Conservation (phyloP, 805 yeast genomes). For the Lachancea waltii region DNA sequence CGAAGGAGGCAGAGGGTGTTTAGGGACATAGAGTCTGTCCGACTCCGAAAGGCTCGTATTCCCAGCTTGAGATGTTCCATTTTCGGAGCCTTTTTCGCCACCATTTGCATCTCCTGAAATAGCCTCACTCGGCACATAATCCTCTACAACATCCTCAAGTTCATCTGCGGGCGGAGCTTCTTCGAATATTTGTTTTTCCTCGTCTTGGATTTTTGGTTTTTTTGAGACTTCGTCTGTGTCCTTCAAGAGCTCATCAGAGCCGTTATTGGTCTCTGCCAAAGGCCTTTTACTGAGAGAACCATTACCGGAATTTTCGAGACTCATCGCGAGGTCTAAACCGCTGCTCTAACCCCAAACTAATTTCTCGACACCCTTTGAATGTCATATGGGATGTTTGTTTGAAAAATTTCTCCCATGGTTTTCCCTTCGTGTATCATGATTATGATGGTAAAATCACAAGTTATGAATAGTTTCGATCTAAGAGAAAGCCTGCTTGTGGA, state of each 20-base stretch:
- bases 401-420: neutral
- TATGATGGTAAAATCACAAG: neutral
- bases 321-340: slow-evolving; percentile 1
- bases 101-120: neutral
- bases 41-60: neutral
- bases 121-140: slow-evolving; percentile 10
- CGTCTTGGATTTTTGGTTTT: slow-evolving; percentile 10
- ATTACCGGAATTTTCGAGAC: slow-evolving; percentile 3
- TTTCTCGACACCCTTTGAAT: neutral
- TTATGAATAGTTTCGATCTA: neutral
- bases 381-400: neutral
- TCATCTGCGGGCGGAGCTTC: slow-evolving; percentile 15
- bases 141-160: slow-evolving; percentile 19
- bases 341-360: neutral
- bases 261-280: slow-evolving; percentile 3
- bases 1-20: slow-evolving; percentile 15
- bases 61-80: neutral
- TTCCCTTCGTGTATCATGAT: too few relatives aligned
- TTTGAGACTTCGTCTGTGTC: slow-evolving; percentile 4
- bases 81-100: neutral
- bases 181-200: slow-evolving; percentile 10
- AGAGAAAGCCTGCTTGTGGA: neutral
- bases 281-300: slow-evolving; percentile 5
- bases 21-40: slow-evolving; percentile 11
- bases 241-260: neutral